Base-by-base conservation (phyloP, 2,329 filamentous ascomycete species). In the Penicillium janthinellum region DNA sequence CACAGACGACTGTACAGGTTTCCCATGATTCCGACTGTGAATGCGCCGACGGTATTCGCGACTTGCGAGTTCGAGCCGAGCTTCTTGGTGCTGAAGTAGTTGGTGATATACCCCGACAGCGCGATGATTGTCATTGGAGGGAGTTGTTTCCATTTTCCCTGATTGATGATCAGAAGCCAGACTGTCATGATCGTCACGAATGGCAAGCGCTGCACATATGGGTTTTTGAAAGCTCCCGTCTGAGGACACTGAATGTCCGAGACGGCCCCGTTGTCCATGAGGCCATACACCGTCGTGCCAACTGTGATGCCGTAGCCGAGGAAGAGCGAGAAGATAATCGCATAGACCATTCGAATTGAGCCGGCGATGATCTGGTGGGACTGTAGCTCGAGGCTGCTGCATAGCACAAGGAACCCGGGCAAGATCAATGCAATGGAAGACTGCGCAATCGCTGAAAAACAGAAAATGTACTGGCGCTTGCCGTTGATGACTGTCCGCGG, bases 81-180 rank as follows among this genome's bases (percentile, higher is more conserved):
- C 64, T 84, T 86, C 35, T 64, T 65, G 1, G 67, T 69, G 53
- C 67, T 67, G 59, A 69, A 69, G 28, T 69, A 69, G 47, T 69
- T 82, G 68, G 91, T 88, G 10, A 87, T 80, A 72, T 90, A 94
- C 10, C 91, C 91, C 0, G 85, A 83, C 39, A 92, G 78, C 0
- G 90, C 86, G 69, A 95, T 92, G 63, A 85, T 48, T 1, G 89
- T 77, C 90, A 93, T 94, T 50, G 90, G 83, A 0, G 90, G 90
- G 28, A 87, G 84, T 71, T 94, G 90, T 67, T 85, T 88, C 84
- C 86, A 91, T 75, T 92, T 91, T 54, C 89, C 90, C 68, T 94
- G 90, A 73, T 93, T 92, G 73, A 93, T 88, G 67, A 92, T 83
- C 64, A 89, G 88, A 42, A 93, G 82, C 72, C 88, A 91, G 35